Evolutionary conservation across 768 basidiomycete genomes (phyloP).

Genomic region (Pisolithus tinctorius): DNA sequence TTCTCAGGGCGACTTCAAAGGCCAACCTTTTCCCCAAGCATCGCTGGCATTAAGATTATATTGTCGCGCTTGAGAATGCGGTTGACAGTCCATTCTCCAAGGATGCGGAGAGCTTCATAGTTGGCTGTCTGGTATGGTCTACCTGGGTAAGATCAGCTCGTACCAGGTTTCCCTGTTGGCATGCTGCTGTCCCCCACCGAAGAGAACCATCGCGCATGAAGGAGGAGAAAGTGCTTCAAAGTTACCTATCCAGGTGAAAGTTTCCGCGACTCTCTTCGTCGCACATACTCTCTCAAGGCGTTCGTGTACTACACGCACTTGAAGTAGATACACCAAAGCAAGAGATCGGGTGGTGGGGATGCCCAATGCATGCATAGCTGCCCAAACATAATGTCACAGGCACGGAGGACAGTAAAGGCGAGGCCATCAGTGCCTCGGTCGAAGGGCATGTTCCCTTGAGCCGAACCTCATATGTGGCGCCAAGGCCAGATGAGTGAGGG

Average conservation of each 20-base stretch:
- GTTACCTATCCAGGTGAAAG: constrained; percentile 87
- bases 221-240: constrained; percentile 84
- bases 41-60: constrained; percentile 38
- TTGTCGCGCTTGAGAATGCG: constrained; percentile 47
- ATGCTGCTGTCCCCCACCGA: constrained; percentile 72
- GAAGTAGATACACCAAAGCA: constrained; percentile 67
- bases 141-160: too few species aligned
- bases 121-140: too few species aligned
- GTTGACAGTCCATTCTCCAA: constrained; percentile 69
- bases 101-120: constrained; percentile 62
- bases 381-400: constrained; percentile 32
- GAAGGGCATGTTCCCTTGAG: constrained; percentile 94
- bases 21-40: constrained; percentile 69
- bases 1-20: constrained; percentile 73
- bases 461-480: constrained; percentile 73
- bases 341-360: constrained; percentile 90
- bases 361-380: constrained; percentile 69
- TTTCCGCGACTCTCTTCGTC: constrained; percentile 76
- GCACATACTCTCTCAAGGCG: constrained; percentile 63
- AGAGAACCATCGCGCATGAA: constrained; percentile 45
- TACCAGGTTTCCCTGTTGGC: too few species aligned
- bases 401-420: constrained; percentile 37
- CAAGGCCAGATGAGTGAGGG: constrained; percentile 53
- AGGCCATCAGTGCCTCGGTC: constrained; percentile 88
- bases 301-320: constrained; percentile 73